Percentiles rank a stretch among this genome's conserved stretches.
Evolutionary conservation across 345 rosid species (phyloP).

Genomic region (Kernera saxatilis): DNA sequence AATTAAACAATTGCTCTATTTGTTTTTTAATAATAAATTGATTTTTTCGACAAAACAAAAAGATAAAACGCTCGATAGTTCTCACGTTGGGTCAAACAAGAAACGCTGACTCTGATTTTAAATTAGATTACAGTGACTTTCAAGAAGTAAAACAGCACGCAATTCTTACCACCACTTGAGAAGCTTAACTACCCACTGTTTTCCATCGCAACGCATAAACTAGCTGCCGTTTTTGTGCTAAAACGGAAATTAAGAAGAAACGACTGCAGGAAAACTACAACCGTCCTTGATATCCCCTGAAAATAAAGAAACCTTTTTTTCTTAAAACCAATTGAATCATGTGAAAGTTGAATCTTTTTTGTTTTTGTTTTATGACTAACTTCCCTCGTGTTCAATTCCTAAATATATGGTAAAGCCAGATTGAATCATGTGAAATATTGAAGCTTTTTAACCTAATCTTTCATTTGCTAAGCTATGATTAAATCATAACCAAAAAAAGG

Average conservation of each 20-base stretch:
- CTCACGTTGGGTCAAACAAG: conserved; percentile 8
- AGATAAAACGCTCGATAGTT: not conserved
- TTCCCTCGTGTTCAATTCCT: not conserved
- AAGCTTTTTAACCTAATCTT: not conserved
- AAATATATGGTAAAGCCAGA: not conserved
- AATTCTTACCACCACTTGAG: not conserved
- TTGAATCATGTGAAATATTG: not conserved
- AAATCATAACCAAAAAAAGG: not conserved
- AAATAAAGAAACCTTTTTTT: not conserved
- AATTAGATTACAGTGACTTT: not conserved
- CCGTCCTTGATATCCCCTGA: not conserved
- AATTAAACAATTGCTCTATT: not conserved
- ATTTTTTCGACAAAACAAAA: not conserved
- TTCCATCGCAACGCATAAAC: not conserved
- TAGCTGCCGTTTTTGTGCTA: not conserved
- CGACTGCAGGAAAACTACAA: not conserved
- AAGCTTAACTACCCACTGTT: not conserved
- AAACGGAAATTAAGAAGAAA: not conserved
- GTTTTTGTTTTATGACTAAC: not conserved
- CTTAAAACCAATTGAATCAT: not conserved
- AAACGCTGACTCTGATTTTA: conserved; percentile 10
- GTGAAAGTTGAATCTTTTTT: not conserved
- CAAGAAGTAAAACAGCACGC: not conserved
- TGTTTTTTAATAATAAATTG: not conserved
- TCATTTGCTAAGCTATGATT: not conserved